phyloP scores from a whole-genome alignment of 139 green algal genomes.

The Astrephomene gubernaculifera region DNA sequence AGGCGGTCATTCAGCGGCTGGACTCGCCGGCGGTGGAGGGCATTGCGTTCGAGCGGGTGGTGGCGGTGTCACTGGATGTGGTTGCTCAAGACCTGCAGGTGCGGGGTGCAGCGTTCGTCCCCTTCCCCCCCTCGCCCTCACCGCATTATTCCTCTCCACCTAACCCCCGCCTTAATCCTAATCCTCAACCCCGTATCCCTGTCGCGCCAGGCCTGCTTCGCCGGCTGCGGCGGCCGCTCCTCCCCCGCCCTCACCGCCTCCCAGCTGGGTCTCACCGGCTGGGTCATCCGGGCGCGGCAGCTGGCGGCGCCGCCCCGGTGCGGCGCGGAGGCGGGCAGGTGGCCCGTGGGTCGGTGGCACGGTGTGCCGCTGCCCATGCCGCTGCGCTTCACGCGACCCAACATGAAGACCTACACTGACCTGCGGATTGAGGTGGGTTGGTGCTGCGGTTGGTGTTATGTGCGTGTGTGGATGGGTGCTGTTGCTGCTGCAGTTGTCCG shows the following conservation, averaged over 20 bases:
- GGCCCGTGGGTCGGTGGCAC: slow-evolving; percentile 66
- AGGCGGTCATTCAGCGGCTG: neutral
- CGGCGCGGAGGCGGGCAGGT: neutral
- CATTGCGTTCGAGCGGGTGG: slow-evolving; percentile 45
- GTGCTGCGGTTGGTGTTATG: no score
- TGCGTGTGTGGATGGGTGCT: no score
- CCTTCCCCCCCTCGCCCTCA: neutral
- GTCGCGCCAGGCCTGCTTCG: slow-evolving; percentile 4
- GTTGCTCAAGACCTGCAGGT: slow-evolving; percentile 34
- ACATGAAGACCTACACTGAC: slow-evolving; percentile 83
- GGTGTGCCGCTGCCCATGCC: slow-evolving; percentile 45
- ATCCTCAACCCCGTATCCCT: neutral
- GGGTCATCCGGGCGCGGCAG: slow-evolving; percentile 70
- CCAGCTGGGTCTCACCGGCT: slow-evolving; percentile 48
- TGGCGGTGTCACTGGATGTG: slow-evolving; percentile 70
- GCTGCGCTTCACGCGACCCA: slow-evolving; percentile 66
- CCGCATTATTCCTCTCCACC: no score
- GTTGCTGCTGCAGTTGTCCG: no score
- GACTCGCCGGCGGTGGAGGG: slow-evolving; percentile 32
- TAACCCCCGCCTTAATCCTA: neutral
- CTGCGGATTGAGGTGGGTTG: slow-evolving; percentile 46
- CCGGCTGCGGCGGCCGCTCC: slow-evolving; percentile 18
- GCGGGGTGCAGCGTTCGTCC: neutral
- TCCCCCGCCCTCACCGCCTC: slow-evolving; percentile 40
- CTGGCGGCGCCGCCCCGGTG: slow-evolving; percentile 60